Base-by-base conservation (phyloP, 73 alveolate species). In the Tetrahymena malaccensis region DNA sequence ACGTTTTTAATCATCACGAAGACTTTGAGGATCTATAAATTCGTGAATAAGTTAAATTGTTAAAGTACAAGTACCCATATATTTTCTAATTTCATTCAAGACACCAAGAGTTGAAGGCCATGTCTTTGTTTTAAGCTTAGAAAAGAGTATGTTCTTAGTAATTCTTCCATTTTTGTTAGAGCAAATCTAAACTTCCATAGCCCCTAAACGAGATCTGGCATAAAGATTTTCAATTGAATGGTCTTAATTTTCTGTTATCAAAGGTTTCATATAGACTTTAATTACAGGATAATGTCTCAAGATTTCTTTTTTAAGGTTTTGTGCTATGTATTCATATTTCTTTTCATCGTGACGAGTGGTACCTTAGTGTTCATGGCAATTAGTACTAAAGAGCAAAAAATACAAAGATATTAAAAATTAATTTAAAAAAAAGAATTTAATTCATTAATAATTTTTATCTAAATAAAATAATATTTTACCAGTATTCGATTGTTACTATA, bases 301-400 rank as follows among this genome's bases (percentile, higher is more conserved):
- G 31, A 96, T 96, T 35, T 94, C 96, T 43, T 93, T 95, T 50
- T 96, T 96, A 10, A 96, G 57, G 25, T 83, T 84, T 96, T 96
- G 27, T 22, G 98, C 98, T 34, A 57, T 44, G 16, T 10, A 31
- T 43, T 43, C 94, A 93, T 96, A 96, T 85, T 96, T 94, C 55
- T 34, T 95, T 94, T 96, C 96, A 34, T 96, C 97, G 93, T 96
- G 98, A 27, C 97, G 70, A 33, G 98, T 96, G 10, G 96, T 89
- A 6, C 95, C 96, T 93, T 58, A 25, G 50, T 96, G 98, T 57
- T 93, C 96, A 34, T 96, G 96, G 94, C 98, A 96, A 58, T 96
- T 96, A 4, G 97, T 95, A 55, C 97, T 95, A 93, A 50, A 89
- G 43, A 35, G 43, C 43, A 35, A 38, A 84, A 33, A 58, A 58